phyloP scores from a whole-genome alignment of 2,329 filamentous ascomycete species.

The Diaporthe sp. region DNA sequence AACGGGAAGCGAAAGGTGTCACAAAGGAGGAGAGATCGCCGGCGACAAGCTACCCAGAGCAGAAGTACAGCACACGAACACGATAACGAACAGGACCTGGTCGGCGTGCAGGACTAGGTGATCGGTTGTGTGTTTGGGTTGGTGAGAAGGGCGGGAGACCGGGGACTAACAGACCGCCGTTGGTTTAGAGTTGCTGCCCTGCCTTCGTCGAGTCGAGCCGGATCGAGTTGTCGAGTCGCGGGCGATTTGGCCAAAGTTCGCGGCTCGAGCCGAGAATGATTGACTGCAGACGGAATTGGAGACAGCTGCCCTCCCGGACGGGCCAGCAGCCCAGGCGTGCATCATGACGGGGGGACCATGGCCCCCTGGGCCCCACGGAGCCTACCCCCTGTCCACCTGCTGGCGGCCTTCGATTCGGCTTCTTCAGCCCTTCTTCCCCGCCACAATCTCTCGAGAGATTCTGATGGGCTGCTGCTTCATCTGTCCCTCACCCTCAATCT shows the following conservation, averaged over 20 bases:
- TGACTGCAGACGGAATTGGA: slow-evolving; percentile 17
- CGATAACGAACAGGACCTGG: not conserved
- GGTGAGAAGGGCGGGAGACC: not conserved
- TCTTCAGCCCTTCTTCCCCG: slow-evolving; percentile 38
- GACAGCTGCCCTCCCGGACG: slow-evolving; percentile 11
- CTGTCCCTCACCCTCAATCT: slow-evolving; percentile 15
- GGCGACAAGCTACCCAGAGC: slow-evolving; percentile 15
- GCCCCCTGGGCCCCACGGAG: slow-evolving; percentile 26
- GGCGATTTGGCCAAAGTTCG: slow-evolving; percentile 28
- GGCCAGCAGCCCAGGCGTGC: slow-evolving; percentile 9
- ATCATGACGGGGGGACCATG: slow-evolving; percentile 25
- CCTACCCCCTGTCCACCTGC: slow-evolving; percentile 23
- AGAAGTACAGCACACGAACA: not conserved
- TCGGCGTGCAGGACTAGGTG: not conserved
- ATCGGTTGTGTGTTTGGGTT: not conserved
- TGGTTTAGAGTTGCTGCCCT: slow-evolving; percentile 1
- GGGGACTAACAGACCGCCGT: slow-evolving; percentile 1
- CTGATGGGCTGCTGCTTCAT: slow-evolving; percentile 29
- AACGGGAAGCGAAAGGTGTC: slow-evolving; percentile 26
- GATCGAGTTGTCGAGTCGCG: slow-evolving; percentile 12
- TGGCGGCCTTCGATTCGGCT: slow-evolving; percentile 34
- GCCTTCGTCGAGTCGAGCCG: not conserved
- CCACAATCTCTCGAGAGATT: slow-evolving; percentile 36
- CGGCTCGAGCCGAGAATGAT: slow-evolving; percentile 36
- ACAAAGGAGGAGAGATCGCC: slow-evolving; percentile 31